Evolutionary conservation across 495 filamentous ascomycete genomes (phyloP).

Genomic region (Penicillium silybi): DNA sequence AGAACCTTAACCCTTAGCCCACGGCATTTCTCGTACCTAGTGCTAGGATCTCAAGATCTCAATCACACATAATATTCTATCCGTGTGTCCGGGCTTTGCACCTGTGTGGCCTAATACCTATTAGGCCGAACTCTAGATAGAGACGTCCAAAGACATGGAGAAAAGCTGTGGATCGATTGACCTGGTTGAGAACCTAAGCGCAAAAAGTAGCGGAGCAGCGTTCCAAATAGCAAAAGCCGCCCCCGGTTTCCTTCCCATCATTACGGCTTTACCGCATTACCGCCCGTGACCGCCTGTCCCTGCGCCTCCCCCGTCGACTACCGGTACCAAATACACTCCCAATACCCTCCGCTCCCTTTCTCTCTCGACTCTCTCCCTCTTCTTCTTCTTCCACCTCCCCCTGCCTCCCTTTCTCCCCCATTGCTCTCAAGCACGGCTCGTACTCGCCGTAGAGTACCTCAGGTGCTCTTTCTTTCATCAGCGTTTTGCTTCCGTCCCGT

Average conservation of each 20-base stretch:
- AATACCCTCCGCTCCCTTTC: slow-evolving; percentile 25
- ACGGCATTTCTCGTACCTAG: no score
- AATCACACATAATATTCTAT: no score
- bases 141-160: not conserved
- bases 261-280: not conserved
- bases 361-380: slow-evolving; percentile 18
- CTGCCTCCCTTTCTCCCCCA: slow-evolving; percentile 1
- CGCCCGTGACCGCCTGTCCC: slow-evolving; percentile 10
- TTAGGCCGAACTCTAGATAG: not conserved
- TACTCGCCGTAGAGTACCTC: slow-evolving; percentile 29
- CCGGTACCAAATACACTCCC: slow-evolving; percentile 22
- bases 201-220: not conserved
- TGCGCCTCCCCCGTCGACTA: not conserved
- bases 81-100: no score
- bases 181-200: not conserved
- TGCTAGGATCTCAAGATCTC: no score
- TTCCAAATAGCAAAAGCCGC: slow-evolving; percentile 2
- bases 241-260: not conserved
- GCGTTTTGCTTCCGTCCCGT: slow-evolving; percentile 4
- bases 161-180: not conserved
- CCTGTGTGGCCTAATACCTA: no score
- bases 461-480: slow-evolving; percentile 14
- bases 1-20: no score
- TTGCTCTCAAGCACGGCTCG: slow-evolving; percentile 14
- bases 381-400: slow-evolving; percentile 14